A percentile compares a stretch with the other conserved stretches of the same genome.
These are phyloP conservation scores for Periglandula ipomoeae DNA, from an alignment of 2,329 filamentous ascomycete species.

Conservation along the genomic window DNA sequence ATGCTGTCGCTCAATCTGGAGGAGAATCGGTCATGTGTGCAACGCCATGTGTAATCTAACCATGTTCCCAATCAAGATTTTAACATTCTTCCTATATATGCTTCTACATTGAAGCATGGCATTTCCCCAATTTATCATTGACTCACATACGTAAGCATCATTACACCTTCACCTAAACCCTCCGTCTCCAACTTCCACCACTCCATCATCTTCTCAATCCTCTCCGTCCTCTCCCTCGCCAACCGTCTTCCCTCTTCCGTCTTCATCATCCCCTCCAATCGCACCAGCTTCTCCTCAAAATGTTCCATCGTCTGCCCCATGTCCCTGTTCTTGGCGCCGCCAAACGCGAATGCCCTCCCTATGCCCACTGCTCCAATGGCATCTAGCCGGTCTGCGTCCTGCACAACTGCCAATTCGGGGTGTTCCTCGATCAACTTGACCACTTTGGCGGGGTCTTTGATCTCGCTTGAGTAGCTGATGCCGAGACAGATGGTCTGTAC, in stretches of 20 bases:
- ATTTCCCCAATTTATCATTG: too few relatives aligned
- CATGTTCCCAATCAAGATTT: too few relatives aligned
- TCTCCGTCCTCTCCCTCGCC: constrained; percentile 43
- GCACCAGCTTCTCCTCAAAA: constrained; percentile 67
- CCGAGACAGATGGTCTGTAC: constrained; percentile 66
- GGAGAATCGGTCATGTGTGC: too few relatives aligned
- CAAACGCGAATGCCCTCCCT: constrained; percentile 55
- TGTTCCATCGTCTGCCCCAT: constrained; percentile 62
- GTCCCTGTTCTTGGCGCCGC: constrained; percentile 51
- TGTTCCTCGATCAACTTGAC: constrained; percentile 50
- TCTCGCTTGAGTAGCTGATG: constrained; percentile 71
- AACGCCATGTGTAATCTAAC: too few relatives aligned
- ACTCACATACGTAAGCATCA: too few relatives aligned
- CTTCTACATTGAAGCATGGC: too few relatives aligned
- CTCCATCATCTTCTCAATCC: constrained; percentile 41
- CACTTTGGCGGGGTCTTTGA: constrained; percentile 52
- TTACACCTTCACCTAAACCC: too few relatives aligned
- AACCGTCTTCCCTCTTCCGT: constrained; percentile 44
- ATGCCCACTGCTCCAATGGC: constrained; percentile 82
- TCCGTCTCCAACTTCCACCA: constrained; percentile 50
- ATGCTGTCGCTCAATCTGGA: too few relatives aligned
- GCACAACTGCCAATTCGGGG: constrained; percentile 63
- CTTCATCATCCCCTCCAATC: constrained; percentile 57
- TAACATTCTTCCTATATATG: too few relatives aligned
- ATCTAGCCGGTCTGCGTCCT: constrained; percentile 90